phyloP scores from a whole-genome alignment of 2,329 filamentous ascomycete species.

The Clarireedia homoeocarpa region DNA sequence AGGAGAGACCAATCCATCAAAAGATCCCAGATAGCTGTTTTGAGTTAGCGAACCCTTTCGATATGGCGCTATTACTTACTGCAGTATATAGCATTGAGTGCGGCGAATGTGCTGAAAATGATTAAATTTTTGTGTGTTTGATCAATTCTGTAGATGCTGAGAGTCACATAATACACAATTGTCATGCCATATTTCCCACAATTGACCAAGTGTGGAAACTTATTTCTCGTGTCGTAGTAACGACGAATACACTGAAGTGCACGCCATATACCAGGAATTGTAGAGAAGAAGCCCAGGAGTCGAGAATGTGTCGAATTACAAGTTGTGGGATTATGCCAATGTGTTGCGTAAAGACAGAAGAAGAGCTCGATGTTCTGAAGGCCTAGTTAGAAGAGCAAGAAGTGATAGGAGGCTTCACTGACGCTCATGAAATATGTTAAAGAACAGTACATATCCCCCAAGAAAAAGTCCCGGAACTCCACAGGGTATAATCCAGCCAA shows the following conservation, averaged over 20 bases:
- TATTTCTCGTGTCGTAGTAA: conserved; percentile 76
- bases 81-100: conserved; percentile 76
- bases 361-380: conserved; percentile 79
- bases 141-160: conserved; percentile 79
- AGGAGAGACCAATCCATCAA: conserved; percentile 95
- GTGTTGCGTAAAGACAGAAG: conserved; percentile 82
- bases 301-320: conserved; percentile 86
- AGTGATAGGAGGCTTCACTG: conserved; percentile 34
- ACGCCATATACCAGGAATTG: conserved; percentile 83
- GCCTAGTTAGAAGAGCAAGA: conserved; percentile 18
- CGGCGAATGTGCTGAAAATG: conserved; percentile 71
- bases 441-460: conserved; percentile 97
- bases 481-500: conserved; percentile 85
- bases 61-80: conserved; percentile 41
- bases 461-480: conserved; percentile 94
- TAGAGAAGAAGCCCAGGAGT: conserved; percentile 75
- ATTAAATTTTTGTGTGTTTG: conserved; percentile 49
- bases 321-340: conserved; percentile 63
- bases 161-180: conserved; percentile 66
- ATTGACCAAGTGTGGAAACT: conserved; percentile 89
- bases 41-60: not conserved
- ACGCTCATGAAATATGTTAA: conserved; percentile 83
- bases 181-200: conserved; percentile 85
- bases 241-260: conserved; percentile 84
- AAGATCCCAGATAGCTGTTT: conserved; percentile 75